Evolutionary conservation across 2,329 filamentous ascomycete genomes (phyloP).

Genomic region (Magnaporthales sp.): DNA sequence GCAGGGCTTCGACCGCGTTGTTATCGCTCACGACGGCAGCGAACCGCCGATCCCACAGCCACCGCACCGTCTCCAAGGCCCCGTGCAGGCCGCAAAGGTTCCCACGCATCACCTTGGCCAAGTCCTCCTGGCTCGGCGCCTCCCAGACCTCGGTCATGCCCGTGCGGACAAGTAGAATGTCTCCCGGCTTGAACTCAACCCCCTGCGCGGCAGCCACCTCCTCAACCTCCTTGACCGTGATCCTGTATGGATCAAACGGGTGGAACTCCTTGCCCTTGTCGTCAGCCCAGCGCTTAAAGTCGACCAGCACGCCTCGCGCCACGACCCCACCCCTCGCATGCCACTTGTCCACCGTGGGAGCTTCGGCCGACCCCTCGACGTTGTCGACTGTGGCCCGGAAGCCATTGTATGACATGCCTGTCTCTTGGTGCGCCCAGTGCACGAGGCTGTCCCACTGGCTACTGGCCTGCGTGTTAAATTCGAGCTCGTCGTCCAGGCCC

Average conservation of each 20-base stretch:
- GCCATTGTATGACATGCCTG: background rate
- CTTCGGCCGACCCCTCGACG: background rate
- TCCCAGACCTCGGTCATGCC: slow-evolving; percentile 54
- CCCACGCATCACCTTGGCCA: slow-evolving; percentile 20
- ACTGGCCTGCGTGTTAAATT: slow-evolving; percentile 37
- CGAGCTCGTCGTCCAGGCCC: slow-evolving; percentile 26
- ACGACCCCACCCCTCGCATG: slow-evolving; percentile 37
- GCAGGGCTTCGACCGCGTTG: slow-evolving; percentile 46
- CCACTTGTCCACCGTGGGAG: slow-evolving; percentile 4
- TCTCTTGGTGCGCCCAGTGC: slow-evolving; percentile 20
- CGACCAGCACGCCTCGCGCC: slow-evolving; percentile 46
- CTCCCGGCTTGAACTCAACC: slow-evolving; percentile 53
- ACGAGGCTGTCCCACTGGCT: slow-evolving; percentile 42
- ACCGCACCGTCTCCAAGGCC: slow-evolving; percentile 44
- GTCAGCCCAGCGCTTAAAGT: slow-evolving; percentile 39
- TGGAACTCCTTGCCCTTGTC: slow-evolving; percentile 40
- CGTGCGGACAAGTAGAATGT: slow-evolving; percentile 57
- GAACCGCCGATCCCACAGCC: slow-evolving; percentile 64
- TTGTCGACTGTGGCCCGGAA: background rate
- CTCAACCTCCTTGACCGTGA: slow-evolving; percentile 45
- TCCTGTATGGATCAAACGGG: slow-evolving; percentile 42
- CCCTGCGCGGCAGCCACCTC: slow-evolving; percentile 50
- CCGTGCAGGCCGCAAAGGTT: slow-evolving; percentile 31
- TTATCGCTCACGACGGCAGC: slow-evolving; percentile 56
- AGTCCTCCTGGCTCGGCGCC: slow-evolving; percentile 26